Evolutionary conservation across 1,284 basidiomycete species (phyloP), one percentile per base, ranked within the genome.

Genomic region (Apiotrichum sp.): DNA sequence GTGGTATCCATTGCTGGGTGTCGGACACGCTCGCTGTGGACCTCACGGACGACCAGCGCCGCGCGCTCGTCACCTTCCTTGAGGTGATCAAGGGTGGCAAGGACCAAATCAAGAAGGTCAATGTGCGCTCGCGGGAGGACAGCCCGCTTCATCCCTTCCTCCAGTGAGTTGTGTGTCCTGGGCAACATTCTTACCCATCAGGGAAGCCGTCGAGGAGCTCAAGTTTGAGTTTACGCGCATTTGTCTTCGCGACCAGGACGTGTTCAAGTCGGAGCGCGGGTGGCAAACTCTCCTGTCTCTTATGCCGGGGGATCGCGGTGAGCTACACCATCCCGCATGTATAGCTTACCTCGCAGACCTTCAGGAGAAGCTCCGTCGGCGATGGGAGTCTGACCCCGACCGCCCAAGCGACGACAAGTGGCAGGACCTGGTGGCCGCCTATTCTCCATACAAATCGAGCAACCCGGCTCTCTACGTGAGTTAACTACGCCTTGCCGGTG

Each of bases 1-100:
- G 95, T 77, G 95, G 96, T 65, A 98, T 98, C 66, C 95, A 98
- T 80, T 83, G 93, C 72, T 99, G 95, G 95, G 86, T 99, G 59
- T 93, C 90, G 6, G 95, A 99, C 74, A 79, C 81, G 50, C 84
- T 87, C 55, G 96, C 96, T 0, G 82, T 96, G 78, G 84, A 83
- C 58, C 79, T 98, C 51, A 93, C 88, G 4, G 96, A 99, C 70
- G 91, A 96, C 62, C 87, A 95, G 73, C 80, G 96, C 41, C 86
- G 84, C 67, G 84, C 91, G 0, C 79, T 99, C 44, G 89, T 97
- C 14, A 84, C 82, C 16, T 97, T 87, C 79, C 76, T 98, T 64
- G 89, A 92, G 52, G 86, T 98, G 9, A 80, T 97, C 62, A 87
- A 86, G 64, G 86, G 88, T 6, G 85, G 89, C 22, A 86, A 87